These are phyloP conservation scores for Acarospora socialis DNA, from an alignment of 2,329 filamentous ascomycete genomes.

Conservation along the genomic window DNA sequence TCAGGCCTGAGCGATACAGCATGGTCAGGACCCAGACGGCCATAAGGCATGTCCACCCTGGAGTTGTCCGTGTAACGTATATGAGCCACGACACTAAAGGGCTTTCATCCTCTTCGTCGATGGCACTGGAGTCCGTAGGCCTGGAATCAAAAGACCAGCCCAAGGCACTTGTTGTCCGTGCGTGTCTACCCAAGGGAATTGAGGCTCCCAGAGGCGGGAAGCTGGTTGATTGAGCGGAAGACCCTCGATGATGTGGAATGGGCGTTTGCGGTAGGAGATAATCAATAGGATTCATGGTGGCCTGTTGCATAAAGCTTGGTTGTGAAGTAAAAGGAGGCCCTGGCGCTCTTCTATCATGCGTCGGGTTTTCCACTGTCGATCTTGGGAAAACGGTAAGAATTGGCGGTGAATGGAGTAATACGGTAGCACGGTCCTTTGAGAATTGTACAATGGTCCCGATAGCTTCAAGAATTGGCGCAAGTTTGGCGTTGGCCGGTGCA, in stretches of 20 bases:
- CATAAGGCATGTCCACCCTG: constrained; percentile 48
- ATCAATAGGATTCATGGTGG: constrained; percentile 45
- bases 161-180: constrained; percentile 6
- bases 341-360: constrained; percentile 34
- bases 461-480: constrained; percentile 62
- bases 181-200: constrained; percentile 25
- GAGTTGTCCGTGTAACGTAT: constrained; percentile 42
- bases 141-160: constrained; percentile 10
- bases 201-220: constrained; percentile 41
- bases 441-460: constrained; percentile 62
- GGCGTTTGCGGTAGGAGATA: constrained; percentile 46
- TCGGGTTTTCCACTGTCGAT: constrained; percentile 32
- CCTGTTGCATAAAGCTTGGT: constrained; percentile 32
- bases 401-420: constrained; percentile 53
- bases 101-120: constrained; percentile 50
- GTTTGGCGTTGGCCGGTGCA: constrained; percentile 42
- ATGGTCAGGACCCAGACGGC: constrained; percentile 55
- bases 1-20: constrained; percentile 53
- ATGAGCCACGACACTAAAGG: constrained; percentile 62
- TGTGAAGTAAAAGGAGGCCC: constrained; percentile 43
- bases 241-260: constrained; percentile 25
- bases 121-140: constrained; percentile 14
- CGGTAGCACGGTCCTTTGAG: constrained; percentile 63
- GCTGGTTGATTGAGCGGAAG: constrained; percentile 26
- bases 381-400: constrained; percentile 56